A percentile compares a stretch with the other conserved stretches of the same genome.
Evolutionary conservation across 805 yeast species (phyloP).

Genomic region (Monosporozyma siamensis): DNA sequence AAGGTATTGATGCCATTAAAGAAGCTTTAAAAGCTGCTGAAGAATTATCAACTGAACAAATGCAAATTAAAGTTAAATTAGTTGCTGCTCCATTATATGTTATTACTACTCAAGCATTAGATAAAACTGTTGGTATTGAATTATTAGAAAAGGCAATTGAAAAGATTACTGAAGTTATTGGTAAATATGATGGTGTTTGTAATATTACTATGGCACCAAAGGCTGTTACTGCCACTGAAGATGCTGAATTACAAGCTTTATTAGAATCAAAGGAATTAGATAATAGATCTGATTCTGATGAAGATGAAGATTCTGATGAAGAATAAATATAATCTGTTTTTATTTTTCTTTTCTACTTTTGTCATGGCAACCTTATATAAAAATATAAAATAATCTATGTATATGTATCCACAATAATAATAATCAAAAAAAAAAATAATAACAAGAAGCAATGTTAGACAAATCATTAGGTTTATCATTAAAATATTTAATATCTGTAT

Average conservation of each 20-base stretch:
- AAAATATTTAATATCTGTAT: too few relatives aligned
- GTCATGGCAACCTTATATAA: neutral
- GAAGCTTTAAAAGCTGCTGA: conserved; percentile 83
- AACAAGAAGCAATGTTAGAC: too few relatives aligned
- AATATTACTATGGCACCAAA: conserved; percentile 96
- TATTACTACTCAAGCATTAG: conserved; percentile 83
- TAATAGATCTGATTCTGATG: conserved; percentile 75
- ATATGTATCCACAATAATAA: too few relatives aligned
- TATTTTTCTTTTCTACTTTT: neutral
- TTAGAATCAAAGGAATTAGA: conserved; percentile 90
- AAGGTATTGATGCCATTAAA: conserved; percentile 96
- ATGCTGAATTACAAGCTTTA: conserved; percentile 92
- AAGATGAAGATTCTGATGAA: conserved; percentile 50
- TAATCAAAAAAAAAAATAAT: too few relatives aligned
- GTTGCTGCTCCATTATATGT: conserved; percentile 98
- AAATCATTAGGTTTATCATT: neutral
- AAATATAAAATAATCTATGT: neutral
- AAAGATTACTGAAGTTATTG: conserved; percentile 61
- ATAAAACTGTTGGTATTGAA: conserved; percentile 81
- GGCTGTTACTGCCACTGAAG: conserved; percentile 97
- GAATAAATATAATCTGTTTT: conserved; percentile 18
- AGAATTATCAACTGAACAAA: conserved; percentile 66
- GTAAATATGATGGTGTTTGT: conserved; percentile 71
- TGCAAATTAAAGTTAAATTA: conserved; percentile 85
- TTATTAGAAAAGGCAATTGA: conserved; percentile 71